Evolutionary conservation across 495 filamentous ascomycete species (phyloP).

Genomic region (Xylaria scruposa): DNA sequence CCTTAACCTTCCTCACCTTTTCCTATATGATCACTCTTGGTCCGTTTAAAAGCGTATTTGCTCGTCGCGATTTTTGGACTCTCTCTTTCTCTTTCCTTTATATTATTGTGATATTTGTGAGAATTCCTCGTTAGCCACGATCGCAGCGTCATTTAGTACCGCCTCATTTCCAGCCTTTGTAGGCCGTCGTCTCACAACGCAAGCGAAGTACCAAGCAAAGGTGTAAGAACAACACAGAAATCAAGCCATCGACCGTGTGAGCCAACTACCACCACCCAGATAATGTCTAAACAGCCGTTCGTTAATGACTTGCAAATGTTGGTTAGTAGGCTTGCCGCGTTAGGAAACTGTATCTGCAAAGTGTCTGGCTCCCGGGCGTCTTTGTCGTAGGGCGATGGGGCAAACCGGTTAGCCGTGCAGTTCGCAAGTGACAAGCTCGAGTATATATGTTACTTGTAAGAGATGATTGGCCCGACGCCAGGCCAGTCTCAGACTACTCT

Average conservation of each 20-base stretch:
- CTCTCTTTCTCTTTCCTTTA: background rate
- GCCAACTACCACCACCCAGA: background rate
- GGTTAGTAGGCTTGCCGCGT: background rate
- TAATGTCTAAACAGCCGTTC: background rate
- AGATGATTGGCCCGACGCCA: background rate
- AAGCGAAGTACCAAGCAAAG: conserved; percentile 10
- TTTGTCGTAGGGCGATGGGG: conserved; percentile 4
- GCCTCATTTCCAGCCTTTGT: background rate
- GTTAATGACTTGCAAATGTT: background rate
- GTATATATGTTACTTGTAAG: background rate
- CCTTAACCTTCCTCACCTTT: background rate
- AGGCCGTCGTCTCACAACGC: conserved; percentile 11
- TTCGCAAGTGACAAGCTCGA: background rate
- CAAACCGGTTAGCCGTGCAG: background rate
- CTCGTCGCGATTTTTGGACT: background rate
- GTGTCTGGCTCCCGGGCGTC: conserved; percentile 1
- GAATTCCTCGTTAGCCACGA: conserved; percentile 6
- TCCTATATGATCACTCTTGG: background rate
- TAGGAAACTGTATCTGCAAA: conserved; percentile 4
- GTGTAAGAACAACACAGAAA: background rate
- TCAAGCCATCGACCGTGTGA: conserved; percentile 20
- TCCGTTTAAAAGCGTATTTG: no score
- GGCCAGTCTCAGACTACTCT: conserved; percentile 13
- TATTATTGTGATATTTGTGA: background rate
- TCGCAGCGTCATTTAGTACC: no score